Evolutionary conservation across 257 asterid species (phyloP), one percentile per base, ranked within the genome.

Genomic region (Nicotiana undulata): DNA sequence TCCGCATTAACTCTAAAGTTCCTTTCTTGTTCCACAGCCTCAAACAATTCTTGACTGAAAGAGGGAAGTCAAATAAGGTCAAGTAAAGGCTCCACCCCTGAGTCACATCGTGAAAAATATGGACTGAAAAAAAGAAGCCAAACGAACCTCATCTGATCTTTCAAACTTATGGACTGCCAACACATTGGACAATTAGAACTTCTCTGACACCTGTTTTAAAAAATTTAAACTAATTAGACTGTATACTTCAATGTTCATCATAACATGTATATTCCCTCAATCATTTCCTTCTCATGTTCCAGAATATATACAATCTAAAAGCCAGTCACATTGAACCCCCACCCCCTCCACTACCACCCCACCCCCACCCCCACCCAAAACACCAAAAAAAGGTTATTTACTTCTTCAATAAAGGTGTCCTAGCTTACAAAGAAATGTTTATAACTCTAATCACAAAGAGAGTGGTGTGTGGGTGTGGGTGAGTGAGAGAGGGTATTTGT

Each of bases 111-210:
- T 22, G 65, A 85, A 51, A 46, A 79, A 44, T 24, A 67, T 59
- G 82, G 66, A 55, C 63, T 37, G 75, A 84, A 81, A 10, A 80
- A 72, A 55, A 75, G 56, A 29, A 80, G 60, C 40, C 37, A 81
- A 28, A 72, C 80, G 49, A 76, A 93, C 99, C 97, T 91, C 17
- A 83, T 20, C 70, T 95, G 90, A 88, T 95, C 99, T 83, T 95
- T 91, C 89, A 95, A 88, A 85, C 94, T 91, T 87, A 95, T 84
- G 77, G 86, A 32, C 87, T 89, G 98, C 98, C 97, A 95, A 83
- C 99, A 95, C 99, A 95, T 95, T 67, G 99, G 98, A 86, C 99
- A 95, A 65, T 89, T 89, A 70, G 99, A 95, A 86, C 99, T 95
- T 86, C 99, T 90, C 80, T 95, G 97, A 81, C 98, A 93, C 99